Percentiles rank a stretch among this genome's conserved stretches.
Evolutionary conservation across 2,329 filamentous ascomycete species (phyloP).

Genomic region (Scleromitrula shiraiana): DNA sequence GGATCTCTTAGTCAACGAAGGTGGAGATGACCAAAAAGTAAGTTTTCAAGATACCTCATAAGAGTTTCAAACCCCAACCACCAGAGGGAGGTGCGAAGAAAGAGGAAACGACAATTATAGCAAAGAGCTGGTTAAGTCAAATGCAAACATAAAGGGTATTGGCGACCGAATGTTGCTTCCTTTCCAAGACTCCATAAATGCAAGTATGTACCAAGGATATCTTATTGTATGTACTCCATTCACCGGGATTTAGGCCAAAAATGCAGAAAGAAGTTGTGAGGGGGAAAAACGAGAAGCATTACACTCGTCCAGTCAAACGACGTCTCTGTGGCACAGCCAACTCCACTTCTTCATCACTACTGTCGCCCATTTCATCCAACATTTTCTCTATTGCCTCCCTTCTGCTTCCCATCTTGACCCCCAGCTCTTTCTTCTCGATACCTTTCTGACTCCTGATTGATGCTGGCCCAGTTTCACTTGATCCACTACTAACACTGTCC

Average conservation of each 20-base stretch:
- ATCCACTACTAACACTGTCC: conserved; percentile 10
- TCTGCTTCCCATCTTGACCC: conserved; percentile 18
- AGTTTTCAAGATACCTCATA: too few relatives aligned
- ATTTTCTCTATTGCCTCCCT: conserved; percentile 26
- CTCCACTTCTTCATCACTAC: conserved; percentile 30
- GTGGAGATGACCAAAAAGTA: too few relatives aligned
- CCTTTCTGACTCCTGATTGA: neutral
- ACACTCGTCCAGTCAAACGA: conserved; percentile 19
- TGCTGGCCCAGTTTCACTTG: conserved; percentile 1
- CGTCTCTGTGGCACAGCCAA: conserved; percentile 22
- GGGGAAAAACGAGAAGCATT: neutral
- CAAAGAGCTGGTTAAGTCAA: too few relatives aligned
- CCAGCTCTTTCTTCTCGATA: conserved; percentile 11
- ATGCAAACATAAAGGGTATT: neutral
- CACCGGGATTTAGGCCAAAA: too few relatives aligned
- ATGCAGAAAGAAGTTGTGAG: too few relatives aligned
- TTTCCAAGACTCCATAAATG: neutral
- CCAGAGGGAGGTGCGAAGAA: too few relatives aligned
- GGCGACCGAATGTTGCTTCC: neutral
- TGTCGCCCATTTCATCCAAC: conserved; percentile 29
- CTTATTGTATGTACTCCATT: neutral
- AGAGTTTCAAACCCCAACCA: too few relatives aligned
- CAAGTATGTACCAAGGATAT: neutral
- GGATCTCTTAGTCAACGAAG: too few relatives aligned
- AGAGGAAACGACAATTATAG: neutral